A percentile compares a stretch with the other conserved stretches of the same genome.
Evolutionary conservation across 768 basidiomycete genomes (phyloP).

Genomic region (Obba rivulosa): DNA sequence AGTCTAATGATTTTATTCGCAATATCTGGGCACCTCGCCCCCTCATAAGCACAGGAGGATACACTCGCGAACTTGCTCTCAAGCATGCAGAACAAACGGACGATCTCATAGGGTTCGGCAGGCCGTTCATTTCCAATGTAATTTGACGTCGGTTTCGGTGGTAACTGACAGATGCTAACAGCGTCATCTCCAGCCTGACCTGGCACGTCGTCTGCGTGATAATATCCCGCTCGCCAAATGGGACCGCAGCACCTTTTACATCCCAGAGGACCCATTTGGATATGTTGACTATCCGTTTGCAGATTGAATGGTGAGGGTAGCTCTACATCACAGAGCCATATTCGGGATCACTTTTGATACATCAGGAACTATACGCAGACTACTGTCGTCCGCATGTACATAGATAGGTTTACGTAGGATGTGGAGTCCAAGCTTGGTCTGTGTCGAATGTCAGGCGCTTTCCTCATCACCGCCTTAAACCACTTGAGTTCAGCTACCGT

Average conservation of each 20-base stretch:
- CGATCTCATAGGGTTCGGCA: conserved; percentile 19
- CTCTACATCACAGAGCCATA: too few relatives aligned
- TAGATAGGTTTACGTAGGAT: too few relatives aligned
- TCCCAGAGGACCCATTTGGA: conserved; percentile 1
- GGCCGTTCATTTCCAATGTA: conserved; percentile 26
- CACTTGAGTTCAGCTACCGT: too few relatives aligned
- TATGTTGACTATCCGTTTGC: conserved; percentile 15
- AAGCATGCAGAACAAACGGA: conserved; percentile 11
- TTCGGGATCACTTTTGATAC: too few relatives aligned
- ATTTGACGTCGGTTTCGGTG: too few relatives aligned
- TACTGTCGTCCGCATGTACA: too few relatives aligned
- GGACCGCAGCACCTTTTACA: neutral
- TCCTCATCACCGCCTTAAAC: too few relatives aligned
- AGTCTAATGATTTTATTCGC: conserved; percentile 17
- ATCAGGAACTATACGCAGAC: too few relatives aligned
- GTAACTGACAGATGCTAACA: too few relatives aligned
- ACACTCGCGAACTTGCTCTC: conserved; percentile 12
- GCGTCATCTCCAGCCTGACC: too few relatives aligned
- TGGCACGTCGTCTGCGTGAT: conserved; percentile 11
- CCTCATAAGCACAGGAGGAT: conserved; percentile 13
- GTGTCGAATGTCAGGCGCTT: too few relatives aligned
- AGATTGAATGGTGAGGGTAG: neutral
- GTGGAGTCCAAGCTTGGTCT: too few relatives aligned
- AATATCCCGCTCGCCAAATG: conserved; percentile 1
- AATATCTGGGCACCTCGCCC: conserved; percentile 11